These are phyloP conservation scores for Syzygium aqueum DNA, from an alignment of 345 rosid species.

Conservation along the genomic window DNA sequence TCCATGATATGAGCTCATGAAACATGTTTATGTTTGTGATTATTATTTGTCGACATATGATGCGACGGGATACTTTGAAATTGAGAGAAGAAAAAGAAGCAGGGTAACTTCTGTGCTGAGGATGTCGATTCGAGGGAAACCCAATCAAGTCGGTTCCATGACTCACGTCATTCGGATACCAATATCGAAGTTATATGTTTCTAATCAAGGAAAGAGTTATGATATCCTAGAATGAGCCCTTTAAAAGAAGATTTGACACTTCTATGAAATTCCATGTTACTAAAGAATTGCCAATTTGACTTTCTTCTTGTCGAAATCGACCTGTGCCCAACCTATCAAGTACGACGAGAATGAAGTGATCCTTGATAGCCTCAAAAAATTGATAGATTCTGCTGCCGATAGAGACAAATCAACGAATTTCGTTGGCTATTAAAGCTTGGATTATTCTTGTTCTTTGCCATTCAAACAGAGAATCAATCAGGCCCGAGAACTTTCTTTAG, in stretches of 20 bases:
- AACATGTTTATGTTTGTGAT: neutral
- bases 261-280: neutral
- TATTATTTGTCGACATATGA: neutral
- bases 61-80: neutral
- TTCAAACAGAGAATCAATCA: neutral
- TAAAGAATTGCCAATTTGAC: neutral
- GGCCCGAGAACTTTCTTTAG: too few relatives aligned
- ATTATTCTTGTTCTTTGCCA: neutral
- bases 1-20: neutral
- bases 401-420: neutral
- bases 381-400: neutral
- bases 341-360: neutral
- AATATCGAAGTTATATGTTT: neutral
- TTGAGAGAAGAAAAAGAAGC: too few relatives aligned
- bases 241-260: neutral
- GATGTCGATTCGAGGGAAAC: neutral
- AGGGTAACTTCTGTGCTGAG: too few relatives aligned
- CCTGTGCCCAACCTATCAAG: neutral
- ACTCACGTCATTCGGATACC: accelerated
- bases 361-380: neutral
- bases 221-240: too few relatives aligned
- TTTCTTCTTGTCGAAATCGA: neutral
- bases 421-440: neutral
- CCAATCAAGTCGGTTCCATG: neutral
- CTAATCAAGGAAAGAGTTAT: neutral